These are phyloP conservation scores for Thalassiosira mediterranea DNA, from an alignment of 352 stramenopile genomes.

Conservation along the genomic window DNA sequence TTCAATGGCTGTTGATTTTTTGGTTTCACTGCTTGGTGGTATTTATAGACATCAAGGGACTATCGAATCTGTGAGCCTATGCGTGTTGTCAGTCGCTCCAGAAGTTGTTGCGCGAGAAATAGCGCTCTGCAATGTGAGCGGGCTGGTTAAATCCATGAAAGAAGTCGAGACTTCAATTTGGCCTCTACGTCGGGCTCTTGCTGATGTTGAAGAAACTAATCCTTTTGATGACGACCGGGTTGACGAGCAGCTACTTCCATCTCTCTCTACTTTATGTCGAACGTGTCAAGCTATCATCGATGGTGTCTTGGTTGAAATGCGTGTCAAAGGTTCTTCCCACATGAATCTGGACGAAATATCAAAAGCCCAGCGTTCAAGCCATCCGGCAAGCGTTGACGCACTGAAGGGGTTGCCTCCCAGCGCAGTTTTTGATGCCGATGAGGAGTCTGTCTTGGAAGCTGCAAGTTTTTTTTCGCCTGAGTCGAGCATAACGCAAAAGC, in stretches of 20 bases:
- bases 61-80: constrained; percentile 64
- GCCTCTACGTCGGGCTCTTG: constrained; percentile 74
- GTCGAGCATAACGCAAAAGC: constrained; percentile 63
- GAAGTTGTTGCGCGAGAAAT: constrained; percentile 81
- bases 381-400: constrained; percentile 1
- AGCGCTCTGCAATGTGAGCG: constrained; percentile 66
- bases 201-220: constrained; percentile 81
- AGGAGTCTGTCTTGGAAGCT: constrained; percentile 83
- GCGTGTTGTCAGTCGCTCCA: constrained; percentile 71
- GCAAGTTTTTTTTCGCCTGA: constrained; percentile 79
- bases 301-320: constrained; percentile 81
- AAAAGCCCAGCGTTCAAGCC: constrained; percentile 17
- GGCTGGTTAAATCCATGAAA: constrained; percentile 61
- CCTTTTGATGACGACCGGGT: constrained; percentile 79
- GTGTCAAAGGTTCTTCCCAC: constrained; percentile 56
- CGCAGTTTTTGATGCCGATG: constrained; percentile 79
- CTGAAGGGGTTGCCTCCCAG: constrained; percentile 18
- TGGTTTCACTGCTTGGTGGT: constrained; percentile 74
- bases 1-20: constrained; percentile 82
- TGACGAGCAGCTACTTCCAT: constrained; percentile 71
- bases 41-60: constrained; percentile 66
- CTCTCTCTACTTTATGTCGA: constrained; percentile 70
- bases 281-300: constrained; percentile 81
- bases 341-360: constrained; percentile 50
- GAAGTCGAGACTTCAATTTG: constrained; percentile 74